phyloP scores from a whole-genome alignment of 2,329 filamentous ascomycete genomes.

The Ophiocordyceps camponoti-leonardi region DNA sequence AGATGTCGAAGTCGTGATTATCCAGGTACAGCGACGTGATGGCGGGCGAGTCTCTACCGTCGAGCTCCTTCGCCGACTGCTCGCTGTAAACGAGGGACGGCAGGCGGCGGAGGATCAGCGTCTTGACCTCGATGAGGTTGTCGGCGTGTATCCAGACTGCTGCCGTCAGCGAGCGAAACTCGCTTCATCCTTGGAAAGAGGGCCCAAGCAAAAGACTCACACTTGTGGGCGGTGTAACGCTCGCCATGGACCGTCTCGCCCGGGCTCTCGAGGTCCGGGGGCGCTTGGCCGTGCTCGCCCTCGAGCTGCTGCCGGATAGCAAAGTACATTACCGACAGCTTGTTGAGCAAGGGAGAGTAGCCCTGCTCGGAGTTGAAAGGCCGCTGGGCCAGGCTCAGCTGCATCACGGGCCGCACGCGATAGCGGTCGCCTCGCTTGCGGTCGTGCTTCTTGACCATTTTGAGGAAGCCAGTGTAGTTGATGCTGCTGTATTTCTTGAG shows the following conservation, averaged over 20 bases:
- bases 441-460: conserved; percentile 98
- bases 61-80: conserved; percentile 64
- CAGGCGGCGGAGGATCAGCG: conserved; percentile 75
- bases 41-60: conserved; percentile 68
- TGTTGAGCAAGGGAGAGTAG: conserved; percentile 78
- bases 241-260: conserved; percentile 47
- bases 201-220: conserved; percentile 20
- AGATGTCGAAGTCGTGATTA: conserved; percentile 69
- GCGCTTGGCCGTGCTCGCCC: conserved; percentile 23
- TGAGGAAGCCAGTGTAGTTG: conserved; percentile 96
- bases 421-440: conserved; percentile 76
- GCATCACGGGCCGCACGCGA: conserved; percentile 78
- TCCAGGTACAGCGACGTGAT: conserved; percentile 97
- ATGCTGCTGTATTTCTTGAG: conserved; percentile 89
- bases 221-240: conserved; percentile 74
- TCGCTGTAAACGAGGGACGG: conserved; percentile 90
- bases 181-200: not conserved
- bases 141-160: conserved; percentile 88
- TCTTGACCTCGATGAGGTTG: conserved; percentile 94
- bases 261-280: conserved; percentile 30
- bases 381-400: conserved; percentile 71
- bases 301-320: conserved; percentile 77
- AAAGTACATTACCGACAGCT: conserved; percentile 88
- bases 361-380: conserved; percentile 87
- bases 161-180: conserved; percentile 1